Base-by-base conservation (phyloP, 352 stramenopile genomes). In the Phytopythium chamaehyphon region DNA sequence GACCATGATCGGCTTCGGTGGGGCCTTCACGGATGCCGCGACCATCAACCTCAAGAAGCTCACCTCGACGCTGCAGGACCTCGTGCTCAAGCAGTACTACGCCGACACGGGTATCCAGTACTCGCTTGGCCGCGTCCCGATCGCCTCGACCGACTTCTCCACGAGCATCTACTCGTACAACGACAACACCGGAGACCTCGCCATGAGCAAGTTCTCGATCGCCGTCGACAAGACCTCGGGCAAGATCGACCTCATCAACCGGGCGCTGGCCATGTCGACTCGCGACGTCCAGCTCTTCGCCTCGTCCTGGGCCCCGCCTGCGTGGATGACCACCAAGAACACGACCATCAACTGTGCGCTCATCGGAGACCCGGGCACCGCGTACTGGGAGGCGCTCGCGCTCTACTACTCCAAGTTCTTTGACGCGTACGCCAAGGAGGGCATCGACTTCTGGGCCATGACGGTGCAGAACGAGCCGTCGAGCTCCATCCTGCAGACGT, bases 401-500 rank as follows among this genome's bases (percentile, higher is more conserved):
- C 66, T 90, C 6, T 97, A 96, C 54, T 93, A 96, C 61, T 77
- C 73, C 57, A 88, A 88, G 48, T 96, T 96, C 52, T 67, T 96
- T 11, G 66, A 68, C n/a, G 88, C 71, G 47, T 97, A 97, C 72
- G 72, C 84, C 36, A 61, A 62, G 8, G 69, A 85, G 50, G 75
- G 78, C 7, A 71, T 96, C 22, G 51, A 83, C 10, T 79, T 96
- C 47, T 96, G 83, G 83, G 83, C 69, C 23, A 66, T 96, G 43
- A 96, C 86, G 2, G 74, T 85, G 48, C 87, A 96, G 60, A 96
- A 96, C 57, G 87, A 96, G 49, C 84, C 87, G 5, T 79, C 86
- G 31, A 68, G 68, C n/a, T 67, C 62, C 3, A 46, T 54, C 10
- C 26, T 84, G 1, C 66, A 76, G 43, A 62, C 64, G 14, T 73